These are phyloP conservation scores for Omphalea diandra DNA, from an alignment of 441 rosid genomes.

Conservation along the genomic window DNA sequence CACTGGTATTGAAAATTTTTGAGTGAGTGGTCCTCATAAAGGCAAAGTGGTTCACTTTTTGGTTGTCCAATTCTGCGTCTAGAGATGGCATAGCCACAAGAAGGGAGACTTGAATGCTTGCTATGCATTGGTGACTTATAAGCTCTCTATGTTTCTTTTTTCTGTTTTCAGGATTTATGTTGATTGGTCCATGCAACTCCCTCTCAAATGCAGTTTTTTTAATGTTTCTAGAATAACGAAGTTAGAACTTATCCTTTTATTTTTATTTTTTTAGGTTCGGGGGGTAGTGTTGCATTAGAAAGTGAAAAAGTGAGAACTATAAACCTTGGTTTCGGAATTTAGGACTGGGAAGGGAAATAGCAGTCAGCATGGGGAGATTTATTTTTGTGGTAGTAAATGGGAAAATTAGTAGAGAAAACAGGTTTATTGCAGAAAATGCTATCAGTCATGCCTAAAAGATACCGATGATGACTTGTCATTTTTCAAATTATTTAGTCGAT, in stretches of 20 bases:
- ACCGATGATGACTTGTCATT: neutral
- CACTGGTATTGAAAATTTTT: neutral
- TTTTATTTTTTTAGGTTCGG: too few species aligned
- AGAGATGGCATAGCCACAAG: slow-evolving; percentile 1
- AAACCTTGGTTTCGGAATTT: too few species aligned
- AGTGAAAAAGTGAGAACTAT: neutral
- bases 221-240: neutral
- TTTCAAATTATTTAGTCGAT: neutral
- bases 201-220: neutral
- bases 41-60: slow-evolving; percentile 11
- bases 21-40: neutral
- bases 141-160: neutral
- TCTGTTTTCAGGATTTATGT: slow-evolving; percentile 1
- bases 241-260: too few species aligned
- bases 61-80: neutral
- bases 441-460: neutral
- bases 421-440: neutral
- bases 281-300: too few species aligned
- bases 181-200: neutral
- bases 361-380: neutral
- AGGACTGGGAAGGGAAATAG: neutral
- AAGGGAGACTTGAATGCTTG: slow-evolving; percentile 8
- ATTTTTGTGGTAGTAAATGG: neutral
- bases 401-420: neutral
- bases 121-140: neutral